Evolutionary conservation across 2,329 filamentous ascomycete species (phyloP).

Genomic region (Dothideomycetes sp.): DNA sequence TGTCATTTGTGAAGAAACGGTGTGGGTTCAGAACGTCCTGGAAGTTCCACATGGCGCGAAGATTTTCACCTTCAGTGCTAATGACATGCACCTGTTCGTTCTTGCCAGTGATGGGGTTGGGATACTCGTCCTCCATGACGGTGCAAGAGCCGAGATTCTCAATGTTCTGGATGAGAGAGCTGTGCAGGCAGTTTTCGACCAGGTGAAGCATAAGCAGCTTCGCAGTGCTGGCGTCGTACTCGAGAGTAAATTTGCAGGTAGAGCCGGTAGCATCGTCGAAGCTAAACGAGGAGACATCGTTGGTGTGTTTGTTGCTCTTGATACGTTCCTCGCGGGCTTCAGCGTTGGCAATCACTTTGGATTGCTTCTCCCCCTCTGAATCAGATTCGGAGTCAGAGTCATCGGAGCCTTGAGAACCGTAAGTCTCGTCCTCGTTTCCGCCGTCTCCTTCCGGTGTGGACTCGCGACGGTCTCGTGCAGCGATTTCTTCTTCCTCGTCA

Average conservation of each 20-base stretch:
- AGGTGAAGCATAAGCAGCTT: constrained; percentile 91
- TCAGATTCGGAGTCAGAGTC: constrained; percentile 20
- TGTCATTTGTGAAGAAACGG: constrained; percentile 83
- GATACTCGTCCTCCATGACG: constrained; percentile 41
- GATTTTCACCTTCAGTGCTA: constrained; percentile 75
- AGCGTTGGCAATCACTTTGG: constrained; percentile 24
- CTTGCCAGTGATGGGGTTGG: constrained; percentile 38
- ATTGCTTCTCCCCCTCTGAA: constrained; percentile 29
- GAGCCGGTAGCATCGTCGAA: constrained; percentile 66
- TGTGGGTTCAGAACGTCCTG: constrained; percentile 78
- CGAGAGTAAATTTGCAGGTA: constrained; percentile 72
- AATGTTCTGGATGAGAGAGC: constrained; percentile 80
- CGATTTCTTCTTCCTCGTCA: constrained; percentile 79
- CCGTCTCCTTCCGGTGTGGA: constrained; percentile 46
- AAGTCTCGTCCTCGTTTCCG: constrained; percentile 48
- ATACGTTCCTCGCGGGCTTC: constrained; percentile 51
- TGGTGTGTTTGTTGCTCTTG: constrained; percentile 43
- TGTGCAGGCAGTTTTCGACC: constrained; percentile 68
- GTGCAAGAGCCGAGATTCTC: constrained; percentile 63
- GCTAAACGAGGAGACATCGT: constrained; percentile 63
- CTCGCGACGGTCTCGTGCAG: constrained; percentile 51
- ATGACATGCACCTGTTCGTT: constrained; percentile 39
- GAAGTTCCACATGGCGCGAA: constrained; percentile 82
- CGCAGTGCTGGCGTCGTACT: constrained; percentile 66
- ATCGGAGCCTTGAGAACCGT: constrained; percentile 31